These are phyloP conservation scores for Chlorencoelia australis DNA, from an alignment of 2,329 filamentous ascomycete species.

Conservation along the genomic window DNA sequence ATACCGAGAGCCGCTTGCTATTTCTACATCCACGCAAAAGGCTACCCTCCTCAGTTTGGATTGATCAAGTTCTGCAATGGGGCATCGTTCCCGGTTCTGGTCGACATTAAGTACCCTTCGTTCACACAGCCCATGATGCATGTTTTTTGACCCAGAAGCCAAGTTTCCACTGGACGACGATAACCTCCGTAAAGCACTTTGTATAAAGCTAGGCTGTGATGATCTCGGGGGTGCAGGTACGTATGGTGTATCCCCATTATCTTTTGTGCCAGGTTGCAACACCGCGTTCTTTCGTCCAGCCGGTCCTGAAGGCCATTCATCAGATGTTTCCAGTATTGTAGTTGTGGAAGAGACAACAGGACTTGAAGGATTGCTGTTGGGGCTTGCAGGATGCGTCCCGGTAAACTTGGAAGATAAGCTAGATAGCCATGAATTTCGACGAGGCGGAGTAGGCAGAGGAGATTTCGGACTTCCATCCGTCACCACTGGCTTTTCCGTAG, in stretches of 20 bases:
- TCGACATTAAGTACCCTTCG: slow-evolving; percentile 80
- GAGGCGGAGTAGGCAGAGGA: slow-evolving; percentile 14
- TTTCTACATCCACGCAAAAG: slow-evolving; percentile 96
- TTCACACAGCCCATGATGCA: slow-evolving; percentile 64
- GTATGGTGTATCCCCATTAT: slow-evolving; percentile 55
- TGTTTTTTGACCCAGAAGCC: slow-evolving; percentile 31
- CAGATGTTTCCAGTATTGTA: slow-evolving; percentile 26
- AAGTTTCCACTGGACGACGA: slow-evolving; percentile 53
- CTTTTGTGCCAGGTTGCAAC: slow-evolving; percentile 44
- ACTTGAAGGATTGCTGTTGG: slow-evolving; percentile 20
- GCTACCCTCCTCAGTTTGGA: slow-evolving; percentile 78
- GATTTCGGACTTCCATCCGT: slow-evolving; percentile 20
- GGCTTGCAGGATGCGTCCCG: slow-evolving; percentile 21
- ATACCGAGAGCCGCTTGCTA: slow-evolving; percentile 78
- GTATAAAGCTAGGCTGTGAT: slow-evolving; percentile 62
- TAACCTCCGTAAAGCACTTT: slow-evolving; percentile 69
- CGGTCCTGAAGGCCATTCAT: slow-evolving; percentile 21
- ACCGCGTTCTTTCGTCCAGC: slow-evolving; percentile 46
- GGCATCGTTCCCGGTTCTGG: slow-evolving; percentile 65
- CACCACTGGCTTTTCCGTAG: slow-evolving; percentile 19
- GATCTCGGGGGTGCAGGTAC: slow-evolving; percentile 65
- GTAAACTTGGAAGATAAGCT: slow-evolving; percentile 91
- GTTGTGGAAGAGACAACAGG: slow-evolving; percentile 13
- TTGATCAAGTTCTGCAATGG: slow-evolving; percentile 67
- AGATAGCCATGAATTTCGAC: slow-evolving; percentile 81